Conservation (phyloP, 148 eudicot species). For the Nyssa sinensis region DNA sequence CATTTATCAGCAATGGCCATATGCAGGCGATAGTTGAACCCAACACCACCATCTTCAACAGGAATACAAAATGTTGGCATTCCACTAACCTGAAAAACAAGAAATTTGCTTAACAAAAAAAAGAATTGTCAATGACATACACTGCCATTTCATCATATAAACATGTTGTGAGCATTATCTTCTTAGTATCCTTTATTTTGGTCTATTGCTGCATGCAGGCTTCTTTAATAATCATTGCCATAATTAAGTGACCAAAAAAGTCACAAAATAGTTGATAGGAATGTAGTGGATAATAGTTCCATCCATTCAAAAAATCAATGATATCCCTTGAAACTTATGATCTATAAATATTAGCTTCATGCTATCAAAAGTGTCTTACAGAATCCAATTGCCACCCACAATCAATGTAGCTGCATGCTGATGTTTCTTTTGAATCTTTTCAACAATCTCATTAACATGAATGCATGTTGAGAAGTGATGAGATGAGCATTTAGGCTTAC, state of each 20-base stretch:
- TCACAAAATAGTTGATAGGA: neutral
- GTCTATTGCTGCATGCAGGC: neutral
- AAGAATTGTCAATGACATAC: neutral
- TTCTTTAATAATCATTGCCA: neutral
- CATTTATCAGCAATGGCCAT: conserved; percentile 99
- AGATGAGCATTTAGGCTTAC: too few species aligned
- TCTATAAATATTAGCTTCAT: too few species aligned
- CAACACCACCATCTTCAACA: conserved; percentile 91
- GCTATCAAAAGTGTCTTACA: too few species aligned
- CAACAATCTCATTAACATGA: too few species aligned
- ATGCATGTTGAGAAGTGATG: too few species aligned
- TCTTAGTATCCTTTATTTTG: neutral
- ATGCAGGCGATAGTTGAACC: conserved; percentile 95
- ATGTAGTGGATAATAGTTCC: too few species aligned
- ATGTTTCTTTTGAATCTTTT: too few species aligned
- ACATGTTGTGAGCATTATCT: neutral
- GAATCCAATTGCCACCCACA: too few species aligned
- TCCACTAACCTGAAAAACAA: conserved; percentile 86
- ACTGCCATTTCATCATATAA: conserved; percentile 1
- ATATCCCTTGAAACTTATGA: too few species aligned
- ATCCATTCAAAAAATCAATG: too few species aligned
- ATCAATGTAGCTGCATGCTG: too few species aligned
- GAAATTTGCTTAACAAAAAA: neutral
- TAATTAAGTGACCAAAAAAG: neutral
- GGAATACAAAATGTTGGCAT: conserved; percentile 94